Evolutionary conservation across 1,139 yeast genomes (phyloP).

Genomic region (Protomyces arabidopsidicola): DNA sequence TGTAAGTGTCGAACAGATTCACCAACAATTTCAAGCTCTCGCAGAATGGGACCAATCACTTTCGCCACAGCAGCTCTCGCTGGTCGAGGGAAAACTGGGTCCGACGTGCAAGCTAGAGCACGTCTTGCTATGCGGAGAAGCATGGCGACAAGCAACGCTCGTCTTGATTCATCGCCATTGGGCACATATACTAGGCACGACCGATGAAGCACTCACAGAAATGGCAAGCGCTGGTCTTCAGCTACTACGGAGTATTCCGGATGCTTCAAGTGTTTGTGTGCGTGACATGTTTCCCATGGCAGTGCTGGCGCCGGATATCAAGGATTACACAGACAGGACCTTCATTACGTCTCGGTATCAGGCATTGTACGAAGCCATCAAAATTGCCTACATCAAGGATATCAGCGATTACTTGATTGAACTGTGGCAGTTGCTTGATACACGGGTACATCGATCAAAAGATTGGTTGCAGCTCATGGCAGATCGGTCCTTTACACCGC

Average conservation of each 20-base stretch:
- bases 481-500: not conserved
- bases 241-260: not conserved
- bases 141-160: not conserved
- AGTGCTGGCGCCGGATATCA: not conserved
- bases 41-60: not conserved
- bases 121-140: not conserved
- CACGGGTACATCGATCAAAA: not conserved
- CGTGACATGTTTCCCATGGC: not conserved
- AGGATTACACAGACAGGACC: not conserved
- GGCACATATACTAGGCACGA: not conserved
- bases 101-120: not conserved
- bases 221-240: not conserved
- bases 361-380: not conserved
- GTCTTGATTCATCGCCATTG: not conserved
- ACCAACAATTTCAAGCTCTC: not conserved
- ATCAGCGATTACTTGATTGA: not conserved
- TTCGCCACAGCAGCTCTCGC: not conserved
- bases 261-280: not conserved
- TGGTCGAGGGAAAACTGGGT: not conserved
- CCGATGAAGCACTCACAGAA: not conserved
- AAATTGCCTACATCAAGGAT: not conserved
- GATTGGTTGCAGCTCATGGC: constrained; percentile 1
- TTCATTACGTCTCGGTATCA: not conserved
- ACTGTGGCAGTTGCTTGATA: not conserved
- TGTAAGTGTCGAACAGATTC: not conserved